Base-by-base conservation (phyloP, 2,329 filamentous ascomycete species). In the Fusarium denticulatum region DNA sequence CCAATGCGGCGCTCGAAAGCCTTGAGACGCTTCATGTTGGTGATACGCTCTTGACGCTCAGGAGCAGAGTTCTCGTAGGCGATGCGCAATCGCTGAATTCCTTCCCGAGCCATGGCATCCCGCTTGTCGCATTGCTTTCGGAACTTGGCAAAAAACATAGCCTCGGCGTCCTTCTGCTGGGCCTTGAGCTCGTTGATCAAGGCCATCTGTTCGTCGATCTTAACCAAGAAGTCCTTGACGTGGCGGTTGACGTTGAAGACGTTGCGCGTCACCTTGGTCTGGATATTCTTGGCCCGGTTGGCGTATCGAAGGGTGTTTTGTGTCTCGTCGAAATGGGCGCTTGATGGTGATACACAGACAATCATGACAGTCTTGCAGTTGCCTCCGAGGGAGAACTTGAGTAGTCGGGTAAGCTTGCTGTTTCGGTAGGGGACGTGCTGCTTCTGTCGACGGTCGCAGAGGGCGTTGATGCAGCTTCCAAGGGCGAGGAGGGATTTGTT, bases 361-460 rank as follows among this genome's bases (percentile, higher is more conserved):
- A 99, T 98, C 96, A 99, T 99, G 81, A 99, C 96, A 0, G 96
- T 99, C 84, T 95, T 97, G 88, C 96, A 99, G 82, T 99, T 99
- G 7, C 96, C 96, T 36, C 96, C 96, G 1, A 99, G 89, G 1
- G 96, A 97, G 83, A 99, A 99, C 79, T 99, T 99, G 60, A 99
- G 89, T 9, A 99, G 87, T 60, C 96, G 92, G 0, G 96, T 99
- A 61, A 99, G 91, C 80, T 98, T 99, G 73, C 96, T 98, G 85
- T 99, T 98, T 77, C 96, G 91, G 85, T 99, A 99, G 2, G 96
- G 96, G 20, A 99, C 93, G 82, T 99, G 96, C 75, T 97, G 96
- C 74, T 91, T 92, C 84, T 96, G 97, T 58, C 94, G 90, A 9
- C 94, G 91, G 80, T 99, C 96, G 84, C 96, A 99, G 22, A 99